Conservation (phyloP, 345 rosid species). For the Camelina laxa region DNA sequence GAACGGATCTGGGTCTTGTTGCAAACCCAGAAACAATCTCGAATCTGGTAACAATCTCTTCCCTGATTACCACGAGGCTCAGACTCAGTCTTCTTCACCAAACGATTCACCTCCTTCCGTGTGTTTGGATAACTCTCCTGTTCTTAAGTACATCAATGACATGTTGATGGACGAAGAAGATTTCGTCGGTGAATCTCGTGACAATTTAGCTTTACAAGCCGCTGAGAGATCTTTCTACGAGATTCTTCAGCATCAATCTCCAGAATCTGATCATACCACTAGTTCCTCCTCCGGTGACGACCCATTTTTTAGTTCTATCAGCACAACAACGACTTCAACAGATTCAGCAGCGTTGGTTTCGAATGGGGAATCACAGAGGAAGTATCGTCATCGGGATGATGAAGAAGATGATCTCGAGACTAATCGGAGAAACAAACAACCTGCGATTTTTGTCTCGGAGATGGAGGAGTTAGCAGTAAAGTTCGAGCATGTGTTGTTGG, state of each 20-base stretch:
- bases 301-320: not conserved
- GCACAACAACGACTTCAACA: not conserved
- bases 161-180: constrained; percentile 76
- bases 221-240: constrained; percentile 73
- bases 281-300: constrained; percentile 30
- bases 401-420: constrained; percentile 58
- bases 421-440: constrained; percentile 68
- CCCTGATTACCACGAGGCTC: not conserved
- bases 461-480: constrained; percentile 56
- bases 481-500: constrained; percentile 69
- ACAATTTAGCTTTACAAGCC: constrained; percentile 61
- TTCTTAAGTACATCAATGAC: constrained; percentile 65
- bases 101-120: constrained; percentile 22
- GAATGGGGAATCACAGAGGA: constrained; percentile 46
- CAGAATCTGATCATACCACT: constrained; percentile 56
- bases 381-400: constrained; percentile 57
- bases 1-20: constrained; percentile 39
- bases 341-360: constrained; percentile 57
- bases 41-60: constrained; percentile 23
- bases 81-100: constrained; percentile 26
- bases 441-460: constrained; percentile 59
- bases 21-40: constrained; percentile 38
- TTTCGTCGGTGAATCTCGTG: constrained; percentile 53
- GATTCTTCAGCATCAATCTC: constrained; percentile 52
- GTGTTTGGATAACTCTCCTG: constrained; percentile 41